These are phyloP conservation scores for Talaromyces pinophilus DNA, from an alignment of 2,329 filamentous ascomycete species.

Conservation along the genomic window DNA sequence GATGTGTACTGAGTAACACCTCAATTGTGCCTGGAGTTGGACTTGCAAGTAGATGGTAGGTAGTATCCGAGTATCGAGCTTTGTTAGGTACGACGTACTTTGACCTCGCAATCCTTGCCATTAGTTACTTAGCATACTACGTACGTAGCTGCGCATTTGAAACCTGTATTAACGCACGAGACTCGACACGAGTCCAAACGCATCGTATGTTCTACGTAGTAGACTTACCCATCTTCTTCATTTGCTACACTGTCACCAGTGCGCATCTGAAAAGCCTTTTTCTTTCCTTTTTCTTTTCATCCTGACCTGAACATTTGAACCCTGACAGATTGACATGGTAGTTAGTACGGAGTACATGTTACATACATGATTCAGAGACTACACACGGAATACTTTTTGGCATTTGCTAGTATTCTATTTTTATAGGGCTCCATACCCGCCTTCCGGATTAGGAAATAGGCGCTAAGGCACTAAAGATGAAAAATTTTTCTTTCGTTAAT, in stretches of 20 bases:
- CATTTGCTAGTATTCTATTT: not conserved
- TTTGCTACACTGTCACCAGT: not conserved
- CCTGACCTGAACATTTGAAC: not conserved
- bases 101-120: not conserved
- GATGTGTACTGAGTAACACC: not conserved
- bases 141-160: not conserved
- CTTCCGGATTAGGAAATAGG: not conserved
- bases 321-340: not conserved
- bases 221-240: not conserved
- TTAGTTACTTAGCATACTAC: not conserved
- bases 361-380: not conserved
- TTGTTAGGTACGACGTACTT: not conserved
- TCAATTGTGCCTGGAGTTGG: not conserved
- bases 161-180: not conserved
- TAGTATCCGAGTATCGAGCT: not conserved
- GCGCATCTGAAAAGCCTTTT: not conserved
- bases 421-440: not conserved
- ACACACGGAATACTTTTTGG: not conserved
- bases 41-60: not conserved
- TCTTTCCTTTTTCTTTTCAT: not conserved
- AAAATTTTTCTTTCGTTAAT: conserved; percentile 8
- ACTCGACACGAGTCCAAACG: conserved; percentile 4
- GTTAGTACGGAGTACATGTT: not conserved
- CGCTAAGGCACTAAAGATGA: not conserved
- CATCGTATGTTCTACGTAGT: not conserved